These are phyloP conservation scores for Paxillus involutus DNA, from an alignment of 768 basidiomycete genomes.

Conservation along the genomic window DNA sequence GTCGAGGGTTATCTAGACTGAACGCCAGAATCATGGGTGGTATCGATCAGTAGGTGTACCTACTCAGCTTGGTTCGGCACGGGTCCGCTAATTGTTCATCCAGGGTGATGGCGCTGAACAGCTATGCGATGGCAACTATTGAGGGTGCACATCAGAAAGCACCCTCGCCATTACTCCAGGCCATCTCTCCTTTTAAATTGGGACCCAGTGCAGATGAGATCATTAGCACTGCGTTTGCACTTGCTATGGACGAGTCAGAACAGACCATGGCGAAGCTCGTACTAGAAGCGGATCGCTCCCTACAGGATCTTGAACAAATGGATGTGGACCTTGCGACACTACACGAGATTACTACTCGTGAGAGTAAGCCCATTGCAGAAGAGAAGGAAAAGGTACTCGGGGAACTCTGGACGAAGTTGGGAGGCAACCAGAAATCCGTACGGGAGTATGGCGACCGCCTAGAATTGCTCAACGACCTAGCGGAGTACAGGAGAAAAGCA, in stretches of 20 bases:
- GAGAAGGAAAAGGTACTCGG: constrained; percentile 58
- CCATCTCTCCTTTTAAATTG: constrained; percentile 40
- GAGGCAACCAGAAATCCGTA: constrained; percentile 54
- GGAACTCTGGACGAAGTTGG: constrained; percentile 68
- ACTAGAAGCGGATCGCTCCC: constrained; percentile 63
- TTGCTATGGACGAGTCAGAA: constrained; percentile 63
- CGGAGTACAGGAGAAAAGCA: constrained; percentile 59
- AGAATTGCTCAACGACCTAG: constrained; percentile 52
- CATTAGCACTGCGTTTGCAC: constrained; percentile 52
- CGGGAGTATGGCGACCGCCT: constrained; percentile 53
- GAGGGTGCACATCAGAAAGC: constrained; percentile 31
- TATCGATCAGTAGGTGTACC: constrained; percentile 62
- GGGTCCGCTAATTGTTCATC: constrained; percentile 1
- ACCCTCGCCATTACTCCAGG: constrained; percentile 30
- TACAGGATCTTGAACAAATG: constrained; percentile 55
- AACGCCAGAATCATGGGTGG: constrained; percentile 69
- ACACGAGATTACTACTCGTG: constrained; percentile 59
- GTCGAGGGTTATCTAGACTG: constrained; percentile 59
- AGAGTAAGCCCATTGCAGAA: constrained; percentile 45
- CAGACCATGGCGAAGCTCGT: constrained; percentile 53
- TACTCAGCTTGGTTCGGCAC: neutral
- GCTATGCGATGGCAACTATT: constrained; percentile 64
- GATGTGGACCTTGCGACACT: constrained; percentile 59
- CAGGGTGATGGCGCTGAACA: constrained; percentile 75
- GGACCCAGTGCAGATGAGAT: constrained; percentile 41